phyloP scores from a whole-genome alignment of 2,329 filamentous ascomycete genomes.

The Fusarium guadeloupense region DNA sequence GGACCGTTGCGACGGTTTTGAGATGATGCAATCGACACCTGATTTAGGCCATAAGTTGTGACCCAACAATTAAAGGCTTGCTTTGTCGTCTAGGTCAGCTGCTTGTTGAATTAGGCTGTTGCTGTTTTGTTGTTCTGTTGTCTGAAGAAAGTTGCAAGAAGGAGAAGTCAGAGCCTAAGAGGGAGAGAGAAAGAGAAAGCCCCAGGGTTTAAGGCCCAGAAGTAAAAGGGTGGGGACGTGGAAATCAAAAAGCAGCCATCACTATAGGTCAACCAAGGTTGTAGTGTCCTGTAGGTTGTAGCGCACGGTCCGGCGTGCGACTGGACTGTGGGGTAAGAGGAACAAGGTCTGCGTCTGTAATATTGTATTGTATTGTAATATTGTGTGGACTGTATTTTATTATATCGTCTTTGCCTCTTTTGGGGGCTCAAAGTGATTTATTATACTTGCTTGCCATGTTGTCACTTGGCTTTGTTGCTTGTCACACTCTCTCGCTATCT shows the following conservation, averaged over 20 bases:
- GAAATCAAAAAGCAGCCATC: conserved; percentile 36
- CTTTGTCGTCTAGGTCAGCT: no score
- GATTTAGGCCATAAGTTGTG: conserved; percentile 3
- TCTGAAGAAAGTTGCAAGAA: conserved; percentile 27
- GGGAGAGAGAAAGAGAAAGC: conserved; percentile 37
- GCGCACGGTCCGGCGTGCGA: conserved; percentile 37
- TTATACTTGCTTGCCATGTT: no score
- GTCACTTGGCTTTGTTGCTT: no score
- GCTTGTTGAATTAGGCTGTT: conserved; percentile 8
- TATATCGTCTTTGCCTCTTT: background rate
- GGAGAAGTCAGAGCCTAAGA: conserved; percentile 23
- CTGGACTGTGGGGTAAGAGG: conserved; percentile 44
- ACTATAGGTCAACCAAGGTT: conserved; percentile 37
- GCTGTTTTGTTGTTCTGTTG: background rate
- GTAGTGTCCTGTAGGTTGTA: conserved; percentile 35
- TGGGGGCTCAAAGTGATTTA: no score
- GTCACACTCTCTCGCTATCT: no score
- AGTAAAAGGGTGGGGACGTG: conserved; percentile 35
- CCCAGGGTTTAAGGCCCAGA: conserved; percentile 40
- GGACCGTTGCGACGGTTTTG: conserved; percentile 9
- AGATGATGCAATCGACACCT: conserved; percentile 7
- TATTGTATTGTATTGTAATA: background rate
- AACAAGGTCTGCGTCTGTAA: conserved; percentile 8
- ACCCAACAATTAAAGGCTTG: no score
- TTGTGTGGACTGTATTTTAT: no score